A percentile compares a stretch with the other conserved stretches of the same genome.
Conservation (phyloP, 352 stramenopile genomes). For the Phytophthora capsici region DNA sequence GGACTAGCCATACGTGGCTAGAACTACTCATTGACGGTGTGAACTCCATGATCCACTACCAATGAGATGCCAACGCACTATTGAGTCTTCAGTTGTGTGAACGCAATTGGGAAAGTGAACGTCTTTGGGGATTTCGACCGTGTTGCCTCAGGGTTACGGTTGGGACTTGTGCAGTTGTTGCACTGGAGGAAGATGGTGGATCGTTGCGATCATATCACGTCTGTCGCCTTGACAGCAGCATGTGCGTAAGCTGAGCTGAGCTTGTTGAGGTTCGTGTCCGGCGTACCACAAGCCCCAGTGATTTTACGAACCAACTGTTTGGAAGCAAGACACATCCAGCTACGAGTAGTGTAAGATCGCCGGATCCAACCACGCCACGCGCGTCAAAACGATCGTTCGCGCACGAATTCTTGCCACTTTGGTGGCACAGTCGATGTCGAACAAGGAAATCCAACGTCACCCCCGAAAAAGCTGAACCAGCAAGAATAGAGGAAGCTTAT, state of each 20-base stretch:
- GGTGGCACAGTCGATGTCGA: no score
- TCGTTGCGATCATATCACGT: conserved; percentile 13
- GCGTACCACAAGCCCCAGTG: conserved; percentile 4
- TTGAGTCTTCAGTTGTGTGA: neutral
- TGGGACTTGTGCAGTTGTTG: conserved; percentile 9
- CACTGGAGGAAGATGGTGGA: conserved; percentile 5
- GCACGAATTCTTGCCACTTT: no score
- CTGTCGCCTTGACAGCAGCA: neutral
- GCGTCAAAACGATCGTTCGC: neutral
- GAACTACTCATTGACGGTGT: conserved; percentile 22
- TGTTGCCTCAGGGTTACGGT: conserved; percentile 10
- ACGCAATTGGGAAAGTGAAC: conserved; percentile 30
- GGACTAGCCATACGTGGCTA: conserved; percentile 25
- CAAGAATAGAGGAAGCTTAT: conserved; percentile 9
- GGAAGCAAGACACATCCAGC: conserved; percentile 7
- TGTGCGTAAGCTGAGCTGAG: neutral
- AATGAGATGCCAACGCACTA: neutral
- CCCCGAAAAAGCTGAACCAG: conserved; percentile 8
- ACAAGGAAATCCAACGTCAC: neutral
- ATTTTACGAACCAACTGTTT: conserved; percentile 30
- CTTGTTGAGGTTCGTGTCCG: conserved; percentile 7
- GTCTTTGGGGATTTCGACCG: no score
- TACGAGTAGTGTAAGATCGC: neutral
- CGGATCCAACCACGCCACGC: conserved; percentile 2
- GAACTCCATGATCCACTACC: conserved; percentile 30